Evolutionary conservation across 2,329 filamentous ascomycete genomes (phyloP), one percentile per base, ranked within the genome.

Genomic region (Aureobasidium sp.): DNA sequence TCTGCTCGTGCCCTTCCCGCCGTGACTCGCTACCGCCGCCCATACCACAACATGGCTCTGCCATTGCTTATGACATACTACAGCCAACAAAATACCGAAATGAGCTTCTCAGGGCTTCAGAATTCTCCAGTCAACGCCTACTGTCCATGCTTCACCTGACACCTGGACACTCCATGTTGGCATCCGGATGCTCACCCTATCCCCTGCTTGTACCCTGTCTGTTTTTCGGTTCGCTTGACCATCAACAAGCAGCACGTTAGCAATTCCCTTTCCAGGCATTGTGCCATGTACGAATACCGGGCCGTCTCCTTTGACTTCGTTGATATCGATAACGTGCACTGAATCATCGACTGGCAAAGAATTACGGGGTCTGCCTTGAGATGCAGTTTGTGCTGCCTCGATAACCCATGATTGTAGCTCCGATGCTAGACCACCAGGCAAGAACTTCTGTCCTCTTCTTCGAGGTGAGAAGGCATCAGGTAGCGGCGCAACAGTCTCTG

Each of bases 401-500:
- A 83, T 70, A 14, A 84, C 72, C 80, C 80, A 84, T 17, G 74
- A 71, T 53, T 80, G 75, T 34, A 82, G 68, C 52, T 76, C 78
- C 0, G 76, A 73, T 3, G 82, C 82, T 60, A 82, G 70, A 1
- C 81, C 82, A 3, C 76, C 75, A 1, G 76, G 70, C 0, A 81
- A 49, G 64, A 80, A 83, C 66, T 79, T 79, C 64, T 80, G 75
- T 0, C 75, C 77, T 63, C 77, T 77, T 29, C 80, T 74, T 51
- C 79, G 78, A 1, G 82, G 82, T 0, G 81, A 83, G 69, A 84
- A 84, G 42, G 78, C 75, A 44, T 82, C 78, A 0, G 81, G 80
- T 0, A 81, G 70, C 0, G 79, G 79, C 5, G 71, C 70, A 15
- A 64, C 51, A 14, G 44, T 65, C 2, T 72, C 70, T 14, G 69